Percentiles rank a stretch among this genome's conserved stretches.
Conservation (phyloP, 1,139 yeast genomes). For the Taphrina communis region DNA sequence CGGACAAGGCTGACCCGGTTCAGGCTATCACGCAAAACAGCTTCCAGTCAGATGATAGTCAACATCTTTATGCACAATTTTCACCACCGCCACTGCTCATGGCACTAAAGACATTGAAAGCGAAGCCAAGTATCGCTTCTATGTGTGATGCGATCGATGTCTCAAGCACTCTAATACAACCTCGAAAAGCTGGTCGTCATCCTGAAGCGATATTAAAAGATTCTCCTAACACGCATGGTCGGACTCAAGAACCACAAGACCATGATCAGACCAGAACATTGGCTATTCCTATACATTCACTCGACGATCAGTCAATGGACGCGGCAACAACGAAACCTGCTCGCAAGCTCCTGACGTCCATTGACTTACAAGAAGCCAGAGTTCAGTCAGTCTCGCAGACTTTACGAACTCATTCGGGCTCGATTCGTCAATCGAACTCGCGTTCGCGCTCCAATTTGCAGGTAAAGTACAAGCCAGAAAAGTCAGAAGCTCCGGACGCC, state of each 20-base stretch:
- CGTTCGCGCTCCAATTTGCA: slow-evolving; percentile 3
- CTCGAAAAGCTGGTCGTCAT: slow-evolving; percentile 1
- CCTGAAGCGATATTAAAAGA: background rate
- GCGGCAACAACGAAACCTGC: background rate
- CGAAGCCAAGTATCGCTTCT: slow-evolving; percentile 34
- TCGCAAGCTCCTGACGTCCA: slow-evolving; percentile 11
- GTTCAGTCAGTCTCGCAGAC: slow-evolving; percentile 22
- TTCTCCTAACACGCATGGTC: background rate
- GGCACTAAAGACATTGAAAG: slow-evolving; percentile 24
- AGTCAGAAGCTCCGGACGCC: slow-evolving; percentile 24
- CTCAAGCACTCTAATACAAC: slow-evolving; percentile 20
- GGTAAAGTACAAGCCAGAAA: slow-evolving; percentile 19
- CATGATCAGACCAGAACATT: background rate
- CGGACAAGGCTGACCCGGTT: slow-evolving; percentile 4
- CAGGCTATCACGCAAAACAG: background rate
- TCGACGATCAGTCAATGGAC: background rate
- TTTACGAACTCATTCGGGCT: background rate
- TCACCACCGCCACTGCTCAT: slow-evolving; percentile 6
- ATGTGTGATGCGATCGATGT: slow-evolving; percentile 13
- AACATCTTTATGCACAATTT: background rate
- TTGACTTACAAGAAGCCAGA: slow-evolving; percentile 23
- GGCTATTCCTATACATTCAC: slow-evolving; percentile 4
- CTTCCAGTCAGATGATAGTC: background rate
- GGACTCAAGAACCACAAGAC: background rate
- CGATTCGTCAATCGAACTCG: background rate